Conservation (phyloP, 495 filamentous ascomycete species). For the Mytilinidion resinicola region DNA sequence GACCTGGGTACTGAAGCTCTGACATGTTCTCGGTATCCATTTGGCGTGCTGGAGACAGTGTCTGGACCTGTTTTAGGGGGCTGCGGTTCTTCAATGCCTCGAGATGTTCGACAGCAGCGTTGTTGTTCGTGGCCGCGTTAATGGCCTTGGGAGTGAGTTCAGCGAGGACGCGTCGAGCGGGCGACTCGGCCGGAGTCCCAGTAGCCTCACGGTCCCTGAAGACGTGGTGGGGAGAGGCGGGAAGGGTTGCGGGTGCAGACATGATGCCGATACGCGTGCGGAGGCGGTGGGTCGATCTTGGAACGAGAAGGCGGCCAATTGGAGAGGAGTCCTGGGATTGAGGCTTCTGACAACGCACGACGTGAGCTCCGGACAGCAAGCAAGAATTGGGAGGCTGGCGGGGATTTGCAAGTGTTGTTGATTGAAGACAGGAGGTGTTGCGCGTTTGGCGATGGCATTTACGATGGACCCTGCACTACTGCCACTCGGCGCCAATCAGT, state of each 20-base stretch:
- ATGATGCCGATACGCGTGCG: slow-evolving; percentile 17
- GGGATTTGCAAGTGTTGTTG: background rate
- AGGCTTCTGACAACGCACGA: background rate
- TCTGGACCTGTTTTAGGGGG: slow-evolving; percentile 27
- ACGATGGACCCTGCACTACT: too few relatives aligned
- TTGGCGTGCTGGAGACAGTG: slow-evolving; percentile 15
- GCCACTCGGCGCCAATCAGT: too few relatives aligned
- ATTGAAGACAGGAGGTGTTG: background rate
- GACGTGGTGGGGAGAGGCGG: slow-evolving; percentile 11
- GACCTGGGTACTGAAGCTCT: background rate
- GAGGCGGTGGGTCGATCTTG: background rate
- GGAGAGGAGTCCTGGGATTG: background rate
- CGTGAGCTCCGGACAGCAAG: background rate
- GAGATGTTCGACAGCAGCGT: background rate
- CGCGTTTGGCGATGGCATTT: too few relatives aligned
- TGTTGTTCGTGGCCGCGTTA: slow-evolving; percentile 19
- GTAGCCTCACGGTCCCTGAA: background rate
- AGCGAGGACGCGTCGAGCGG: slow-evolving; percentile 23
- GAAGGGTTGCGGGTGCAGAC: slow-evolving; percentile 8
- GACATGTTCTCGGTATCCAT: slow-evolving; percentile 13
- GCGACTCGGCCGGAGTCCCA: slow-evolving; percentile 11
- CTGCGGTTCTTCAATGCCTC: slow-evolving; percentile 12
- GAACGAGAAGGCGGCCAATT: background rate
- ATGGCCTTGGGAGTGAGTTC: slow-evolving; percentile 25
- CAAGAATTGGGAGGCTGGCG: background rate